These are phyloP conservation scores for Solanum chacoense DNA, from an alignment of 305 asterid genomes.

Conservation along the genomic window DNA sequence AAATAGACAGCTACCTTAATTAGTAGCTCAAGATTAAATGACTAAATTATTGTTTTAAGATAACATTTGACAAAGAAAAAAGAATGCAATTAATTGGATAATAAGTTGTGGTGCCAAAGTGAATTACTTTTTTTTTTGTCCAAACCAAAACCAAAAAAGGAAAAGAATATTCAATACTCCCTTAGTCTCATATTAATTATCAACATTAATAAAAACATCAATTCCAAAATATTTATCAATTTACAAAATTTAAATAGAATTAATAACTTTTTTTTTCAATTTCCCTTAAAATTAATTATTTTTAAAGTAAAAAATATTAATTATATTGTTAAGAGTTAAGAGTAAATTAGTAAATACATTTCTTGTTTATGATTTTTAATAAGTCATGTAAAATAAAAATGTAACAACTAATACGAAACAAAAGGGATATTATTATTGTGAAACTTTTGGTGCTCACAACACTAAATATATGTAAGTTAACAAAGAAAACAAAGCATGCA, in stretches of 20 bases:
- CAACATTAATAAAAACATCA: neutral
- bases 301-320: neutral
- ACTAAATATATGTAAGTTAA: no score
- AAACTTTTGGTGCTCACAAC: neutral
- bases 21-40: neutral
- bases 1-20: neutral
- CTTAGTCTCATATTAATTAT: neutral
- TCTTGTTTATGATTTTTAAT: neutral
- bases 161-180: neutral
- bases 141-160: neutral
- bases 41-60: neutral
- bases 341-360: neutral
- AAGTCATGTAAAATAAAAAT: neutral
- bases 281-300: neutral
- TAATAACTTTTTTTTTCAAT: neutral
- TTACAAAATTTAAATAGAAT: neutral
- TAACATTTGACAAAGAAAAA: neutral
- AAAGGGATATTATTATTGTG: neutral
- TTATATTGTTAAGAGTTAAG: neutral
- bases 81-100: neutral
- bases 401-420: neutral
- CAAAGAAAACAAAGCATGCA: neutral
- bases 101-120: neutral
- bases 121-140: neutral
- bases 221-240: neutral